Evolutionary conservation across 768 basidiomycete species (phyloP), one percentile per base, ranked within the genome.

Genomic region (Leccinum aurantiacum): DNA sequence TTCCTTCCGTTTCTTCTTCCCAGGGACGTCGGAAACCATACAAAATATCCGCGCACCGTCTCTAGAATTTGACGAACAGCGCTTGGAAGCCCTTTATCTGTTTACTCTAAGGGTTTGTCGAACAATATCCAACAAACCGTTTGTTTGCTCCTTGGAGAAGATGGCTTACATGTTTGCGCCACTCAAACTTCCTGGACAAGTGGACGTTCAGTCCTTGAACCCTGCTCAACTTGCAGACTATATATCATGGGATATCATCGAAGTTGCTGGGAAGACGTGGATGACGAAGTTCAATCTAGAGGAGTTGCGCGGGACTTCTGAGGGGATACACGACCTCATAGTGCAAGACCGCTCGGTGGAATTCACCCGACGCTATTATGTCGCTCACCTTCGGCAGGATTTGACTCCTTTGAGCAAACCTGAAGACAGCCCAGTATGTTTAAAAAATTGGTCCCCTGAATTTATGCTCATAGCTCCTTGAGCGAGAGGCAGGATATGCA

Each of bases 261-360:
- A 74, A 33, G 70, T 79, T 24, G 87, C 82, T 4, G 84, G 80
- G 8, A 73, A 77, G 51, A 73, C 79, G 27, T 88, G 83, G 79
- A 78, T 79, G 51, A 73, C 77, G 9, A 78, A 81, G 3, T 76
- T 92, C 24, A 61, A 66, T 61, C 76, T 77, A 52, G 75, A 78
- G 33, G 72, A 76, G 38, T 63, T 75, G 29, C 69, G 56, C 56
- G 58, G 63, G 17, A 54, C 63, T 17, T 51, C 62, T 10, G 60
- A 61, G 25, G 84, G 81, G 53, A 70, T 88, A 19, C 67, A 79
- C 53, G 89, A 91, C 65, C 82, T 85, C 25, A 76, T 94, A 22
- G 76, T 95, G 35, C 89, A 91, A 71, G 91, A 93, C 65, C 79
- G 90, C 59, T 79, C 78, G 75, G 82, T 84, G n/a, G 90, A 90